Evolutionary conservation across 1,284 basidiomycete genomes (phyloP), one percentile per base, ranked within the genome.

Genomic region (Moniliophthora roreri): DNA sequence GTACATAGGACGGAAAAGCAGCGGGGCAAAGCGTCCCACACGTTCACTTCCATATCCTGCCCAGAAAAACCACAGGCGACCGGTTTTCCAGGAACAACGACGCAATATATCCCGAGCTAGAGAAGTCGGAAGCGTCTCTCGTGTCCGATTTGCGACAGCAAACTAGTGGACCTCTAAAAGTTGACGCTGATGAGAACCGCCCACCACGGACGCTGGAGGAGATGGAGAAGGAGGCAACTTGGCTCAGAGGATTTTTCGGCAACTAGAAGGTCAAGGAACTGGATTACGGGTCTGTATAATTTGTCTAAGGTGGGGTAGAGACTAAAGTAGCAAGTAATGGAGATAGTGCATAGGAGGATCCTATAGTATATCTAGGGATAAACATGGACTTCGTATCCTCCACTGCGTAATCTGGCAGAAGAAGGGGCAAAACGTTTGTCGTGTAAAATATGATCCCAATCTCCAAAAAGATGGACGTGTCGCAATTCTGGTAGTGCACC

Each of bases 31-130:
- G 84, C 4, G 85, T 95, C 13, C 87, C 93, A 0, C 94, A 96
- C 63, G 91, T 96, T 20, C 94, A 97, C 67, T 89, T 96, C 59
- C 94, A 96, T 65, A 72, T 96, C 26, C 73, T 97, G 9, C 94
- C 94, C 20, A 82, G 94, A 2, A 84, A 84, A 62, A 69, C 76
- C 21, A 76, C 80, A 45, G 85, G 83, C 10, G 89, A 91, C 66
- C 69, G 69, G n/a, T 91, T 85, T 75, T 79, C 78, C 50, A 71
- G 62, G 58, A 78, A 77, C 41, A 91, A 89, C 63, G 93, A 95
- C 67, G 79, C 81, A 16, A 73, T 96, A 39, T 95, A 95, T 68
- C 89, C 89, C 1, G 84, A 77, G 2, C 68, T 95, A 13, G 92
- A 94, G 64, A 68, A 70, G 4, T 76, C 82, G 2, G 91, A 93